A percentile compares a stretch with the other conserved stretches of the same genome.
Evolutionary conservation across 192 early-diverging fungal genomes (phyloP).

Genomic region (Coemansia sp.): DNA sequence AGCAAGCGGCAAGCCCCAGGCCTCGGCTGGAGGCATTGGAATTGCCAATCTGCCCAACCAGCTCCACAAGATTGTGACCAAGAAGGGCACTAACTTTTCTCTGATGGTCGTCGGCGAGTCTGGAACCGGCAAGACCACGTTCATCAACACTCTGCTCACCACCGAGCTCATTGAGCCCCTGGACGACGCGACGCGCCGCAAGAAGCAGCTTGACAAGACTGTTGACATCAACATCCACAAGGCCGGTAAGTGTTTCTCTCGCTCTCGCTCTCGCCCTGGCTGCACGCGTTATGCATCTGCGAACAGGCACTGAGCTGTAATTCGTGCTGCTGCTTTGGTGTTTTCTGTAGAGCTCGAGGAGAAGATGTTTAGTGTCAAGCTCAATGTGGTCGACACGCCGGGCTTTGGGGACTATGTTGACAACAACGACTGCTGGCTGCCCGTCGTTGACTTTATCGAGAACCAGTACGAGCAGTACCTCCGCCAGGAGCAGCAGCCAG

Average conservation of each 20-base stretch:
- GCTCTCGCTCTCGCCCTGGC: conserved; percentile 23
- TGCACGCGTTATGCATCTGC: neutral
- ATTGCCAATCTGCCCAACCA: conserved; percentile 99
- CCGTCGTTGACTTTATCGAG: conserved; percentile 96
- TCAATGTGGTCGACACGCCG: conserved; percentile 90
- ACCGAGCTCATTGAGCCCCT: conserved; percentile 91
- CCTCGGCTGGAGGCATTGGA: conserved; percentile 67
- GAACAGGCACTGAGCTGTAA: neutral
- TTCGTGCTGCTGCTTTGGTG: neutral
- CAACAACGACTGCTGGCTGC: conserved; percentile 95
- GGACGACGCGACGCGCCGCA: conserved; percentile 68
- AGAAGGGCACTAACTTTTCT: conserved; percentile 93
- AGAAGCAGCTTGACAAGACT: conserved; percentile 90
- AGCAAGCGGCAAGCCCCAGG: conserved; percentile 36
- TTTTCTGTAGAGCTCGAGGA: conserved; percentile 79
- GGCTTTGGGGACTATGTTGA: conserved; percentile 89
- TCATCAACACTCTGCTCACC: conserved; percentile 97
- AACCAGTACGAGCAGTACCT: conserved; percentile 96
- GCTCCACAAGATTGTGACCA: conserved; percentile 95
- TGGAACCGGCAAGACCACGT: conserved; percentile 96
- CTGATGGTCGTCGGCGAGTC: conserved; percentile 97
- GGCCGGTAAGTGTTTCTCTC: conserved; percentile 57
- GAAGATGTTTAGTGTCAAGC: conserved; percentile 94
- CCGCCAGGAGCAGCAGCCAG: conserved; percentile 84
- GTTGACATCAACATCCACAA: conserved; percentile 98